Evolutionary conservation across 2,329 filamentous ascomycete species (phyloP).

Genomic region (Fusarium longipes): DNA sequence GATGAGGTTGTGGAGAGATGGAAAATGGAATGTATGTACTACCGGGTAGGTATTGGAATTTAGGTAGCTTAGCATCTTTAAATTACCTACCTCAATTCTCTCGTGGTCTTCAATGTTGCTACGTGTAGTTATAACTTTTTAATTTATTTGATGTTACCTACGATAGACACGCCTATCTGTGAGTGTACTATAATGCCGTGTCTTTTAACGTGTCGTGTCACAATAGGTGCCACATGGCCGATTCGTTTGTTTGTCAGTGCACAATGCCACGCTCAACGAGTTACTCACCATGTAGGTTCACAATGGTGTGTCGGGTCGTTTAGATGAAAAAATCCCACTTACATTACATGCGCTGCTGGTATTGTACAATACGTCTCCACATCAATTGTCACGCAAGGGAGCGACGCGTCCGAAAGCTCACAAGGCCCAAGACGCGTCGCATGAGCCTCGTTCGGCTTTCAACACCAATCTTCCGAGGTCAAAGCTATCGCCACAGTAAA

Average conservation of each 20-base stretch:
- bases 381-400: not conserved
- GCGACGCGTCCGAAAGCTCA: not conserved
- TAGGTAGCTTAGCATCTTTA: not conserved
- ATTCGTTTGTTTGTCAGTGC: not conserved
- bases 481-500: not conserved
- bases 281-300: too few relatives aligned
- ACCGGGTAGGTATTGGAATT: not conserved
- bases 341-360: not conserved
- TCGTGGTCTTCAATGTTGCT: not conserved
- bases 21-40: not conserved
- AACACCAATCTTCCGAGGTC: not conserved
- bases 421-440: not conserved
- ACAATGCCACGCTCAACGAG: not conserved
- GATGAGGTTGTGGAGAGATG: not conserved
- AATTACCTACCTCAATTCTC: not conserved
- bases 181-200: too few relatives aligned
- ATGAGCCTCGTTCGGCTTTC: not conserved
- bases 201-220: not conserved
- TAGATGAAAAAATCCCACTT: too few relatives aligned
- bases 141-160: too few relatives aligned
- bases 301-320: too few relatives aligned
- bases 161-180: too few relatives aligned
- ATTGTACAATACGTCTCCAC: not conserved
- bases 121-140: too few relatives aligned
- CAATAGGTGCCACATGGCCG: not conserved